Base-by-base conservation (phyloP, 83 land plant species). In the Picea abies region DNA sequence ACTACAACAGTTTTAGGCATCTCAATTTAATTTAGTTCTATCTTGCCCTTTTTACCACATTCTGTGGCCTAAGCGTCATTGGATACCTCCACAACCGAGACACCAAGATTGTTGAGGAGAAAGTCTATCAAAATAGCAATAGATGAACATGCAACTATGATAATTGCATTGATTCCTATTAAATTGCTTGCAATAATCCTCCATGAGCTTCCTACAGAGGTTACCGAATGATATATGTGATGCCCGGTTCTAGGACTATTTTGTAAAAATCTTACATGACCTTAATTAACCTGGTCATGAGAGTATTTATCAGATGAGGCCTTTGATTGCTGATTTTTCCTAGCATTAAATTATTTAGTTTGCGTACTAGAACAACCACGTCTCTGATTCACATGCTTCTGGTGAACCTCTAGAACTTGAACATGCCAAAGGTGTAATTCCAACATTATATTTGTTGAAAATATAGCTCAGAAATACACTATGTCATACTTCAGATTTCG, bases 21-120 rank as follows among this genome's bases (percentile, higher is more conserved):
- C 47, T 44, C 47, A 44, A 44, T 44, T 5, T 44, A 44, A 44
- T 44, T 0, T 7, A 44, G 47, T 44, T 44, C 47, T 44, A 44
- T 44, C 52, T 72, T 88, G 56, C 87, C 86, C 61, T 84, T 90
- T 81, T 90, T 88, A 19, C 93, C 91, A 81, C 89, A 91, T 79
- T 95, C 98, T 63, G 98, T 91, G 7, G 93, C 88, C 62, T 95
- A 89, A 17, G 99, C 99, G 78, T 97, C 99, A 47, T 89, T 89
- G 32, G 90, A 96, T 56, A 97, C 96, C 81, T 97, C 98, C n/a
- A 92, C 84, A 16, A 97, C 41, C n/a, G 98, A 93, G 71, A 94
- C 96, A 44, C 99, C 99, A 32, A 93, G 75, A 63, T 95, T 97
- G 81, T 92, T 88, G 25, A 96, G 88, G 71, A 97, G 87, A 85